Evolutionary conservation across 2,329 filamentous ascomycete species (phyloP), one percentile per base, ranked within the genome.

Genomic region (Sclerotinia sclerotiorum): DNA sequence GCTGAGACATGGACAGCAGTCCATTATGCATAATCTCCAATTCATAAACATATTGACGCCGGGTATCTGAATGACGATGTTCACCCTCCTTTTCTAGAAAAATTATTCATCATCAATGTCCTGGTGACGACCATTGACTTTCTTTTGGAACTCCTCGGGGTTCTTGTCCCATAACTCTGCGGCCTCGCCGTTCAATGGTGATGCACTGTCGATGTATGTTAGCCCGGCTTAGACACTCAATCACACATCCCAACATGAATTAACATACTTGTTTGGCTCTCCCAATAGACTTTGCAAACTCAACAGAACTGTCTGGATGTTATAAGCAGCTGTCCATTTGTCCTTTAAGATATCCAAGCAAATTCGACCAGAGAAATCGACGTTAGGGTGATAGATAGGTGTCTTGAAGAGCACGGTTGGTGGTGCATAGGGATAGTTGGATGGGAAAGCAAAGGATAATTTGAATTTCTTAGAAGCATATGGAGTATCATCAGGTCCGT

Each of bases 341-440:
- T 98, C 95, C 85, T 97, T 98, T 73, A 99, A 85, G 74, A 99
- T 99, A 78, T 99, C 96, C 70, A 99, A 85, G 80, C 95, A 99
- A 80, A 99, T 99, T 68, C 95, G 88, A 52, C 95, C 95, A 4
- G 91, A 94, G 82, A 99, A 97, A 82, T 99, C 95, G 75, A 99
- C 92, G 76, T 99, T 99, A 66, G 95, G 95, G 80, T 99, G 95
- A 84, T 98, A 99, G 81, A 99, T 97, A 49, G 95, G 95, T 8
- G 96, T 99, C 84, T 94, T 97, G 88, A 97, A 99, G 69, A 97
- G 86, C 24, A 99, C 95, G 2, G 90, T 93, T 0, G 95, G 95
- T 29, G 95, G 88, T 1, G 90, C 87, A 79, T 97, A 97, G 13
- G 95, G 95, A 79, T 99, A 99, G 82, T 94, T 97, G 75, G 87